Base-by-base conservation (phyloP, 2,329 filamentous ascomycete genomes). In the Alternaria brassicae region DNA sequence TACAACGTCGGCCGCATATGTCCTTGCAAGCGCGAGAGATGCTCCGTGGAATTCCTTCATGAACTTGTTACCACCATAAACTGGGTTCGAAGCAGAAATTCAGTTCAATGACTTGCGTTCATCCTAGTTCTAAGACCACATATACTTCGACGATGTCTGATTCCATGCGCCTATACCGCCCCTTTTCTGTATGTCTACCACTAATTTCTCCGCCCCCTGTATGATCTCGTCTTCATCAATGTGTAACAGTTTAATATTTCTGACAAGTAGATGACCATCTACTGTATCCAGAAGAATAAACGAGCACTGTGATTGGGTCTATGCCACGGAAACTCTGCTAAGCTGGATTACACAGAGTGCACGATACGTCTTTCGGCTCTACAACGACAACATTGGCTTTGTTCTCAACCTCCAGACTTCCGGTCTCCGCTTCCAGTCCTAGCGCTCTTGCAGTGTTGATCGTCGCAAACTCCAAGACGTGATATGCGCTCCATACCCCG, bases 301-400 rank as follows among this genome's bases (percentile, higher is more conserved):
- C 36, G 4, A 58, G 28, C 36, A 68, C 42, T 13, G 77, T 80
- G n/a, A 80, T 71, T 0, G 80, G 76, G 57, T 76, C 75, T 1
- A 78, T 59, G 0, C 78, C 77, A 61, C 68, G 30, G 51, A n/a
- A 40, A n/a, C 37, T 4, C 19, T 76, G 56, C 45, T 75, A 67
- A 3, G 54, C 58, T 27, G 75, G 73, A 45, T 78, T 76, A 72
- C 76, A 81, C 2, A 80, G 80, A 58, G 77, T 76, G 23, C 65
- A 70, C n/a, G 75, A 68, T 7, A 78, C 67, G 1, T 73, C 73
- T 13, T 72, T 68, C 3, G 72, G 65, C 44, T 76, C 34, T 65
- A 71, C 61, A 25, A 71, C 72, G 2, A 81, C 78, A 37, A 81
- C 74, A 56, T 81, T 78, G 0, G 79, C 79, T 56, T 80, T 80